Base-by-base conservation (phyloP, 176 grass and related monocot genomes). In the Bromus sterilis region DNA sequence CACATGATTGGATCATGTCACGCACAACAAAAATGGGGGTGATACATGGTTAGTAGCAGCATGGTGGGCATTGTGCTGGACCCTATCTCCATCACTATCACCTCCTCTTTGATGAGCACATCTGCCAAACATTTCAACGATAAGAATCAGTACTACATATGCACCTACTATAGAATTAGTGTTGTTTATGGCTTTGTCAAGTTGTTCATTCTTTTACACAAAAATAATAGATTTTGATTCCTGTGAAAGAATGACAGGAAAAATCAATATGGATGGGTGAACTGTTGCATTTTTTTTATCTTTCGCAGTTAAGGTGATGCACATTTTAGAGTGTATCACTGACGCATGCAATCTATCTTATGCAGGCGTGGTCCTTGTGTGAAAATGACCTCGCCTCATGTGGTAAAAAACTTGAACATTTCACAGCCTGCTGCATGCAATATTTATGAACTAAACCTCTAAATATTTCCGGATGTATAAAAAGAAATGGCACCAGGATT, bases 81-180 rank as follows among this genome's bases (percentile, higher is more conserved):
- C 65, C 60, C 31, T 64, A 57, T 71, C 15, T 72, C 66, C 72
- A 32, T 76, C 46, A 41, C 60, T 21, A 11, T 73, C 76, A 51
- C 41, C 66, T 53, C 35, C 16, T 53, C 35, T 16, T 41, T 18
- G 56, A 79, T 29, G 66, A 29, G 31, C 71, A 31, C 66, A 28
- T n/a, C 76, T 29, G 53, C 76, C 83, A 63, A 79, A 73, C 83
- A 33, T 74, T 61, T 28, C 41, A 48, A 41, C 6, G 42, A 53
- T 37, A n/a, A 65, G 7, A 37, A 67, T 80, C 12, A 68, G 43
- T 9, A 56, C 63, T 5, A 26, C 34, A 37, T 28, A 37, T 37
- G 1, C 14, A 30, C 18, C 56, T 80, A 55, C 36, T 29, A 69
- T n/a, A n/a, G n/a, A n/a, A 1, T 23, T 15, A 69, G 11, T 25